Base-by-base conservation (phyloP, 192 early-diverging fungal genomes). In the Funneliformis mosseae region DNA sequence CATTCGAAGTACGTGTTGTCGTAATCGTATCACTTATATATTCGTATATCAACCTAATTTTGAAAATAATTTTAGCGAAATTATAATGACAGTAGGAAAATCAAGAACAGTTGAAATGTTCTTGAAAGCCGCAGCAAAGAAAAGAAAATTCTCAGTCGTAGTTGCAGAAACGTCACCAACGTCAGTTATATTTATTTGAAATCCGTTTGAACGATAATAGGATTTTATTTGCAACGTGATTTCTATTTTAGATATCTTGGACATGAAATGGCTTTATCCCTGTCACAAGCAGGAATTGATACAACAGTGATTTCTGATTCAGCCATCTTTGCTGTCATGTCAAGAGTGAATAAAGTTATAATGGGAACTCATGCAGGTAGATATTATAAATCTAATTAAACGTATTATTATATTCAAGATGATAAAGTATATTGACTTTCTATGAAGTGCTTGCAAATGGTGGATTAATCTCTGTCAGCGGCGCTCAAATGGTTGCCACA, bases 341-440 rank as follows among this genome's bases (percentile, higher is more conserved):
- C 96, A 48, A 91, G 97, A 66, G 97, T 98, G 27, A 97, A 97
- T 90, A 99, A 98, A 85, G 97, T 99, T 39, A 93, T 99, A 78
- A 84, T 97, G 42, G 96, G 96, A 38, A 93, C 95, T 1, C 95
- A 96, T 76, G 95, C 95, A 18, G 92, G 92, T 93, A 84, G 75
- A 83, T 33, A 8, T 28, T 12, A 48, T 12, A 77, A 38, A 46
- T 74, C 33, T 45, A n/a, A 42, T 12, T 69, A 14, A 43, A 2
- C 76, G 39, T 73, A 69, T 67, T 55, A 43, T 62, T 41, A 23
- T 11, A 4, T 43, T 42, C 0, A 43, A 4, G 18, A 42, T 8
- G 16, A n/a, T 21, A 43, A 33, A n/a, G 0, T 23, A 23, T 23
- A 43, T 43, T 43, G 8, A 41, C 25, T 10, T 1, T 39, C 18